Base-by-base conservation (phyloP, 1,284 basidiomycete species). In the Cryptococcus sp. region DNA sequence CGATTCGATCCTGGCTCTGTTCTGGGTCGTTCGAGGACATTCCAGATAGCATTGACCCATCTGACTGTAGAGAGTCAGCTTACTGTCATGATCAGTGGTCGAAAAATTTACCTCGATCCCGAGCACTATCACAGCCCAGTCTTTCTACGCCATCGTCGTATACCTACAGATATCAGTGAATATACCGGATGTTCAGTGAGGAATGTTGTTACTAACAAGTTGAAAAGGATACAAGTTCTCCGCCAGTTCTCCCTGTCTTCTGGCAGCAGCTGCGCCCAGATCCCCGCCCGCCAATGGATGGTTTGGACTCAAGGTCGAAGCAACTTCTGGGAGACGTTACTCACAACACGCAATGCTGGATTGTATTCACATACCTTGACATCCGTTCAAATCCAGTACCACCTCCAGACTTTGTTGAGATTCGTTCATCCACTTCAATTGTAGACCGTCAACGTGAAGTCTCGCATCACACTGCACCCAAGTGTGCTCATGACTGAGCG, bases 41-140 rank as follows among this genome's bases (percentile, higher is more conserved):
- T 90, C 90, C 88, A 91, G 51, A 94, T 83, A 3, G 88, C 83
- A 64, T 86, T 87, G 30, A 92, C 88, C 90, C 91, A 93, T 72
- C 86, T 83, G 49, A 90, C 87, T 72, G 53, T 6, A 31, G 3
- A 41, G 10, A n/a, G 38, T 41, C 10, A 41, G 38, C 38, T 41
- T 10, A n/a, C n/a, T 41, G 38, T n/a, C n/a, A 10, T 41, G 38
- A 41, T 41, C n/a, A 41, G 38, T 46, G 14, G 14, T 5, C 23
- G 6, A 37, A n/a, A 4, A 31, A 52, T 66, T 59, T 31, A 73
- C 71, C 68, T 59, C 90, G 80, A 66, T 92, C 88, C 55, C 86
- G 73, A 4, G 90, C 82, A 58, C 87, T 90, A 66, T 91, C 90
- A 23, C 88, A 86, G 1, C 85, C 90, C 10, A 94, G 71, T 10